Percentiles rank a stretch among this genome's conserved stretches.
phyloP scores from a whole-genome alignment of 2,329 filamentous ascomycete species.

The Biscogniauxia sp. region DNA sequence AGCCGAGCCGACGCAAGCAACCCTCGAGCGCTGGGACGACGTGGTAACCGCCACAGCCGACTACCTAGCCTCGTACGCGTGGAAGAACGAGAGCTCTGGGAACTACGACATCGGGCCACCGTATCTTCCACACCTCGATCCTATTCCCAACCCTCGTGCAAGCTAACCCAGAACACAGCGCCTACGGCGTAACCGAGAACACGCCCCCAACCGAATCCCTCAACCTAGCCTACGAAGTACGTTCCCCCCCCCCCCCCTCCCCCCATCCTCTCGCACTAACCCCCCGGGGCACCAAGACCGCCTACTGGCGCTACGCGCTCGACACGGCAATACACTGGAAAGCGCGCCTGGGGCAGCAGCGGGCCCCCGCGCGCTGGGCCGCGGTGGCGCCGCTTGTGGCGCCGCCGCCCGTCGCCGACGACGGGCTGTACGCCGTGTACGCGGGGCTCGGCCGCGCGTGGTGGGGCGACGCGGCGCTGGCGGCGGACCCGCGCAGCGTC shows the following conservation, averaged over 20 bases:
- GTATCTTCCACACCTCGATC: slow-evolving; percentile 10
- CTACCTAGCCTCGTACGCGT: slow-evolving; percentile 34
- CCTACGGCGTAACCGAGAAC: slow-evolving; percentile 51
- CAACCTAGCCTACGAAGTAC: slow-evolving; percentile 48
- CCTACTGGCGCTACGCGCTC: slow-evolving; percentile 52
- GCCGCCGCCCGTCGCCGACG: slow-evolving; percentile 40
- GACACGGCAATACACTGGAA: slow-evolving; percentile 44
- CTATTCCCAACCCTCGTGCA: not conserved
- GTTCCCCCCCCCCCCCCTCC: not conserved
- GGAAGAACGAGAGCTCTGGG: slow-evolving; percentile 30
- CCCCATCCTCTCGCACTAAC: not conserved
- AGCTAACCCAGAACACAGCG: slow-evolving; percentile 15
- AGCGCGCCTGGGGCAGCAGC: slow-evolving; percentile 35
- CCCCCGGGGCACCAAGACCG: slow-evolving; percentile 19
- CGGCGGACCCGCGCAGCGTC: slow-evolving; percentile 43
- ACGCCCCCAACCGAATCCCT: slow-evolving; percentile 44
- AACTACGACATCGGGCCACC: slow-evolving; percentile 46
- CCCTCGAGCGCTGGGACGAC: slow-evolving; percentile 26
- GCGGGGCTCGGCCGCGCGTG: slow-evolving; percentile 45
- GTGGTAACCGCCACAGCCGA: slow-evolving; percentile 29
- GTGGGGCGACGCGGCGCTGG: slow-evolving; percentile 38
- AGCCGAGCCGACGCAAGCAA: slow-evolving; percentile 24
- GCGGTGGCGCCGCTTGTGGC: slow-evolving; percentile 42
- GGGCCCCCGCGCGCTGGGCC: slow-evolving; percentile 41
- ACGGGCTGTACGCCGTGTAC: slow-evolving; percentile 45